Percentiles rank a stretch among this genome's conserved stretches.
These are phyloP conservation scores for Chamaenerion angustifolium DNA, from an alignment of 345 rosid species.

Conservation along the genomic window DNA sequence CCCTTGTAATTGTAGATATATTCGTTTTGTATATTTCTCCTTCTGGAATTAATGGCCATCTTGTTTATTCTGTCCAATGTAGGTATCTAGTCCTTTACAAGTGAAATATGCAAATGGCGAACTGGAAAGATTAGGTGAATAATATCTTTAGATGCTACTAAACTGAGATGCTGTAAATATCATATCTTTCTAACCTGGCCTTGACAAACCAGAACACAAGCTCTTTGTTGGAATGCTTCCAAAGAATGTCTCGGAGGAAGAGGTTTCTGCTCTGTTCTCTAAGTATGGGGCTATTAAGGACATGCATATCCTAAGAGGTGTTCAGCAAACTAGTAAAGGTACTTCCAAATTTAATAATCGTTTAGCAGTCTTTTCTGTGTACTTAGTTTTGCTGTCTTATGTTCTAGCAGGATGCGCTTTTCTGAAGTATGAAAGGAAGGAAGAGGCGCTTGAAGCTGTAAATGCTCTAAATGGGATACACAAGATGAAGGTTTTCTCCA, in stretches of 20 bases:
- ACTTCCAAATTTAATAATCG: conserved; percentile 4
- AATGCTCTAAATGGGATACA: conserved; percentile 82
- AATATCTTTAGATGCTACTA: neutral
- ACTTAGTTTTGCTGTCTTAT: conserved; percentile 3
- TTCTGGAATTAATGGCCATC: conserved; percentile 11
- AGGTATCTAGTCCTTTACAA: conserved; percentile 98
- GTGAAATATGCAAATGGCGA: conserved; percentile 99
- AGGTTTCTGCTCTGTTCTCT: conserved; percentile 60
- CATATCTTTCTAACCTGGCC: no score
- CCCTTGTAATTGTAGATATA: no score
- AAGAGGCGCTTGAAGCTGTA: conserved; percentile 81
- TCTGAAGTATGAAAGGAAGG: conserved; percentile 89
- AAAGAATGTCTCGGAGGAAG: conserved; percentile 80
- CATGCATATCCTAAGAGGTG: conserved; percentile 83
- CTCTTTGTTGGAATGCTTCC: conserved; percentile 99
- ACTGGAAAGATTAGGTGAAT: conserved; percentile 88
- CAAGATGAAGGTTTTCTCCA: conserved; percentile 91
- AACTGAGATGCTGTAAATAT: no score
- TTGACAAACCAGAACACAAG: conserved; percentile 62
- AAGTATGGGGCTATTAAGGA: conserved; percentile 67
- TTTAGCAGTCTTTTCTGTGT: conserved; percentile 3
- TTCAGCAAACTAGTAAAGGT: conserved; percentile 98
- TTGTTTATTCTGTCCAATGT: conserved; percentile 10
- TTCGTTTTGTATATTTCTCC: no score
- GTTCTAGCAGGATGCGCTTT: conserved; percentile 74